Conservation (phyloP, 75 land plant species). For the Pinus taeda region DNA sequence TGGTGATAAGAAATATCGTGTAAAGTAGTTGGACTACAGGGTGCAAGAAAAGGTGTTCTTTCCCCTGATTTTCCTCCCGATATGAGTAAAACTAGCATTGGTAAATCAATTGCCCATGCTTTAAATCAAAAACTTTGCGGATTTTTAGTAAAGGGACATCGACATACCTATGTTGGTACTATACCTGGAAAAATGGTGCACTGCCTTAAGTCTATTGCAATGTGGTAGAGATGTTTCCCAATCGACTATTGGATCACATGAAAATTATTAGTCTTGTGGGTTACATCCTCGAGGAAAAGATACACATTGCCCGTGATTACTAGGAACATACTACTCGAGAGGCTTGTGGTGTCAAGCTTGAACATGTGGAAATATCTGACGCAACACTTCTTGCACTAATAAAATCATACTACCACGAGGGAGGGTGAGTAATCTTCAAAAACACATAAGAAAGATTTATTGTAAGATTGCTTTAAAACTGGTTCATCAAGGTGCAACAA, state of each 20-base stretch:
- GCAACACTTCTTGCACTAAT: conserved; percentile 80
- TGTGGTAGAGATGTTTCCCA: conserved; percentile 84
- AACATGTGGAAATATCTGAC: conserved; percentile 90
- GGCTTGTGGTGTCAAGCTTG: conserved; percentile 87
- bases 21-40: too few relatives aligned
- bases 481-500: too few relatives aligned
- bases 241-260: conserved; percentile 90
- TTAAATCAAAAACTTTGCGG: conserved; percentile 92
- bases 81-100: conserved; percentile 98
- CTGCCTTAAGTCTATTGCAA: conserved; percentile 92
- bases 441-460: conserved; percentile 95
- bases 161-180: conserved; percentile 95
- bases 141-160: conserved; percentile 99
- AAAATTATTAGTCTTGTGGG: conserved; percentile 92
- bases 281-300: conserved; percentile 94
- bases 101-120: conserved; percentile 94
- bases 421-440: conserved; percentile 92
- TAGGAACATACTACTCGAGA: conserved; percentile 85
- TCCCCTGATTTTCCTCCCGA: conserved; percentile 61
- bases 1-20: too few relatives aligned
- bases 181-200: conserved; percentile 99
- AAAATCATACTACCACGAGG: conserved; percentile 94
- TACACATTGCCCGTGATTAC: conserved; percentile 95
- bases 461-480: conserved; percentile 59
- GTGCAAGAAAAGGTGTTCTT: too few relatives aligned